A percentile compares a stretch with the other conserved stretches of the same genome.
Evolutionary conservation across 139 green algal species (phyloP).

Genomic region (Coccomyxa sp.): DNA sequence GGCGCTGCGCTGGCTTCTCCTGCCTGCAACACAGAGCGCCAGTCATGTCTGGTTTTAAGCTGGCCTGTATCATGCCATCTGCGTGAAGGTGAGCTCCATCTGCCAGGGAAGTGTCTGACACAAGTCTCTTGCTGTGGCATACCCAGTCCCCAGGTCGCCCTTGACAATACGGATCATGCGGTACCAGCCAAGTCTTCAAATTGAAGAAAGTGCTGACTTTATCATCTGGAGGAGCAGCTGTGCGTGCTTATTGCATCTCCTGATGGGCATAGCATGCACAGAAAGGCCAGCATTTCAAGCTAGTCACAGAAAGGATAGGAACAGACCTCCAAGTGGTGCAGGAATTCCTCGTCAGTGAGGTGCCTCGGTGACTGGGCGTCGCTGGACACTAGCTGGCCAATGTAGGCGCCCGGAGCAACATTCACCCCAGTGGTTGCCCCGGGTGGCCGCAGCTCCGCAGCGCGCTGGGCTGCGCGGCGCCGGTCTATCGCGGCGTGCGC

Average conservation of each 20-base stretch:
- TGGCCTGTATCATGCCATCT: too few relatives aligned
- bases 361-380: neutral
- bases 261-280: neutral
- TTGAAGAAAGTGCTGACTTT: too few relatives aligned
- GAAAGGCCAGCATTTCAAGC: neutral
- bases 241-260: neutral
- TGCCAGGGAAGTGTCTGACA: too few relatives aligned
- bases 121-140: too few relatives aligned
- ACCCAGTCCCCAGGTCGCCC: too few relatives aligned
- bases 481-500: conserved; percentile 32
- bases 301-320: neutral
- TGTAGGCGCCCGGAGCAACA: conserved; percentile 13
- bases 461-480: conserved; percentile 11
- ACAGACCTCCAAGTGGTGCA: neutral
- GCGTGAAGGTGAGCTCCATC: too few relatives aligned
- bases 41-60: too few relatives aligned
- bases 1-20: conserved; percentile 7
- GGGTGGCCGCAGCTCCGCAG: neutral
- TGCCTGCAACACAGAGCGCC: conserved; percentile 7
- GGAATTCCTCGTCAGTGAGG: neutral
- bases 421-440: neutral
- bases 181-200: too few relatives aligned
- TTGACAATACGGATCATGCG: too few relatives aligned
- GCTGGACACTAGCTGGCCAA: conserved; percentile 24
- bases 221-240: too few relatives aligned